Conservation (phyloP, 257 asterid species). For the Petunia secreta region DNA sequence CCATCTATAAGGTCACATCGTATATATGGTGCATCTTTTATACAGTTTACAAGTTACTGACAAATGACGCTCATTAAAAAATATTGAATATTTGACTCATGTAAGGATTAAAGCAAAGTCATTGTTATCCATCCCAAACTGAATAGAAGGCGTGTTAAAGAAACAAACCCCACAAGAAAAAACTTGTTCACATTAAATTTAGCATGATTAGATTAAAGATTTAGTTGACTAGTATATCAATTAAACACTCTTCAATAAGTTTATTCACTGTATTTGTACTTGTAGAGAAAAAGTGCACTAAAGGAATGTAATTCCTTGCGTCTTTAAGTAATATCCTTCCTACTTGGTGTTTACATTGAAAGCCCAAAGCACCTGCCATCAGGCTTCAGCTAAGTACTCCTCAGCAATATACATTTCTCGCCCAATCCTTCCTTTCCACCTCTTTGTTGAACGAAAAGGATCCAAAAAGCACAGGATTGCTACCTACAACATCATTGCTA, state of each 20-base stretch:
- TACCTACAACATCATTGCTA: background rate
- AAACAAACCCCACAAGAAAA: background rate
- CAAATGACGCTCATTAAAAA: too few species aligned
- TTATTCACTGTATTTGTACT: background rate
- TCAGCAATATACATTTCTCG: background rate
- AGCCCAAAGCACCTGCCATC: too few species aligned
- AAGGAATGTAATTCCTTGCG: background rate
- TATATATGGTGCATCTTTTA: too few species aligned
- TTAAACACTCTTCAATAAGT: background rate
- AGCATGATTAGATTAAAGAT: background rate
- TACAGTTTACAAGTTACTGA: too few species aligned
- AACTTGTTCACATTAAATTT: background rate
- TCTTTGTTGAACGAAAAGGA: constrained; percentile 2
- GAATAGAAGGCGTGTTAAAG: background rate
- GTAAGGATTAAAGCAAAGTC: background rate
- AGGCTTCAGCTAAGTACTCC: background rate
- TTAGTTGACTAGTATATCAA: background rate
- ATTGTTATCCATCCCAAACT: background rate
- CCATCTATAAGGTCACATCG: too few species aligned
- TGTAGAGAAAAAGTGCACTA: background rate
- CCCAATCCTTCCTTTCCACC: background rate
- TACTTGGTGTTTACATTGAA: too few species aligned
- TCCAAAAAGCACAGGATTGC: background rate
- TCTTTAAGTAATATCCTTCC: too few species aligned
- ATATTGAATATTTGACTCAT: too few species aligned